Percentiles rank a stretch among this genome's conserved stretches.
These are phyloP conservation scores for Citrus mangshanensis DNA, from an alignment of 345 rosid species.

Conservation along the genomic window DNA sequence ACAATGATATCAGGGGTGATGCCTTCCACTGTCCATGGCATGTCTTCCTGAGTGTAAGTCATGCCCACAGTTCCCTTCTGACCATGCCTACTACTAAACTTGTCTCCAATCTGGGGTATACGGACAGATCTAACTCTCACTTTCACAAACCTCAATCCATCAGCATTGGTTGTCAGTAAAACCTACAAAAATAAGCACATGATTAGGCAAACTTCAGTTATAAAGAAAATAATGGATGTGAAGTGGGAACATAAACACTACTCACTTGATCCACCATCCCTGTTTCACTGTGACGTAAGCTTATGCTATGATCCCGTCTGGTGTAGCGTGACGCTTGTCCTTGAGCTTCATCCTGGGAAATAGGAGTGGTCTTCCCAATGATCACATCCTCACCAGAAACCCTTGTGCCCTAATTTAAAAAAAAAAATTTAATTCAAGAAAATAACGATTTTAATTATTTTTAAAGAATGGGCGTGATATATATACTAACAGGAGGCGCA, in stretches of 20 bases:
- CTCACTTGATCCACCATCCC: slow-evolving; percentile 98
- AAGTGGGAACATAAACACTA: background rate
- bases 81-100: slow-evolving; percentile 96
- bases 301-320: slow-evolving; percentile 91
- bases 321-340: slow-evolving; percentile 79
- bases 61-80: slow-evolving; percentile 99
- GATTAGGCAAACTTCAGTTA: background rate
- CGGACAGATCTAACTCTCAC: slow-evolving; percentile 96
- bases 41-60: slow-evolving; percentile 98
- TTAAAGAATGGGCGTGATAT: background rate
- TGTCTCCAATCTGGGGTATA: slow-evolving; percentile 97
- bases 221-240: background rate
- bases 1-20: slow-evolving; percentile 90
- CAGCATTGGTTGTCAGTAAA: slow-evolving; percentile 94
- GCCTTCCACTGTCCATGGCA: slow-evolving; percentile 99
- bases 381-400: slow-evolving; percentile 97
- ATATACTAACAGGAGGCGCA: slow-evolving; percentile 84
- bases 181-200: slow-evolving; percentile 43
- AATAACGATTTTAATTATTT: background rate
- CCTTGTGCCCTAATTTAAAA: slow-evolving; percentile 70
- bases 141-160: slow-evolving; percentile 96
- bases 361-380: slow-evolving; percentile 93
- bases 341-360: slow-evolving; percentile 89
- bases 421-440: background rate
- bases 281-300: slow-evolving; percentile 94